These are phyloP conservation scores for Acacia pycnantha DNA, from an alignment of 331 rosid species.

Conservation along the genomic window DNA sequence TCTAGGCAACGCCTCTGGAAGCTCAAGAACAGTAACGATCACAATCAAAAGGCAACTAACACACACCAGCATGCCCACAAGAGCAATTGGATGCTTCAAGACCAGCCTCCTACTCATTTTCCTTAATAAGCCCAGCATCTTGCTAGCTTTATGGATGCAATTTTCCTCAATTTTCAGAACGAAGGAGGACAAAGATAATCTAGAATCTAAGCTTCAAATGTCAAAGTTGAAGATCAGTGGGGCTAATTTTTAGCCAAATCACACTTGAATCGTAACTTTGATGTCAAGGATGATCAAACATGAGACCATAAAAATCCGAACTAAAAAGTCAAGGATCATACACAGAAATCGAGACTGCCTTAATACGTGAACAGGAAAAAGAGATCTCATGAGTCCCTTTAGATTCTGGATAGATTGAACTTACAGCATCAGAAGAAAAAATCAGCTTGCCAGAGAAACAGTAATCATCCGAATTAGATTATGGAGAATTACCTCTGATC, in stretches of 20 bases:
- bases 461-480: too few relatives aligned
- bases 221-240: too few relatives aligned
- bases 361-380: neutral
- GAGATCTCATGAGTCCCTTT: neutral
- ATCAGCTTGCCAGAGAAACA: too few relatives aligned
- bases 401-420: neutral
- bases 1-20: conserved; percentile 53
- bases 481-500: too few relatives aligned
- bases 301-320: too few relatives aligned
- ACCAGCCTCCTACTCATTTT: conserved; percentile 43
- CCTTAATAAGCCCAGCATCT: neutral
- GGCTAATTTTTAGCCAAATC: too few relatives aligned
- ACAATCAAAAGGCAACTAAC: conserved; percentile 48
- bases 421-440: neutral
- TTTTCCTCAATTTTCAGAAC: neutral
- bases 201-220: too few relatives aligned
- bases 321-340: too few relatives aligned
- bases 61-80: conserved; percentile 47
- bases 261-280: too few relatives aligned
- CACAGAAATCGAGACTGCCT: too few relatives aligned
- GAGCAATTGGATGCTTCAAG: conserved; percentile 50
- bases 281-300: too few relatives aligned
- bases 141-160: neutral
- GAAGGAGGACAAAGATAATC: too few relatives aligned
- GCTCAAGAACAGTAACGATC: conserved; percentile 45